A percentile compares a stretch with the other conserved stretches of the same genome.
Evolutionary conservation across 768 basidiomycete species (phyloP).

Genomic region (Suillus alpinus): DNA sequence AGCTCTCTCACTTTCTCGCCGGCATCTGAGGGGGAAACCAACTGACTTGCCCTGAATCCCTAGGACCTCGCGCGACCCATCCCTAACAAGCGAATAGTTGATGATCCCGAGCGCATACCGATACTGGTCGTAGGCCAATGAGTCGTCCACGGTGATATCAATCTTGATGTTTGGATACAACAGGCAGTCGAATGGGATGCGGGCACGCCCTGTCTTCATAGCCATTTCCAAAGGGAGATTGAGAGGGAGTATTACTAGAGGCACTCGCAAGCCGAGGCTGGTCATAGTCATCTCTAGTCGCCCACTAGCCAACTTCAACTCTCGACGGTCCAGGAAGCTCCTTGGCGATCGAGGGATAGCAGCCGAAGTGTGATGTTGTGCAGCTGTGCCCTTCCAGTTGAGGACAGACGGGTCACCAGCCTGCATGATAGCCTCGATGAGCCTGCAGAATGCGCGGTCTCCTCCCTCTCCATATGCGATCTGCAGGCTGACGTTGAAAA

Average conservation of each 20-base stretch:
- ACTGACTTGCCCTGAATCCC: background rate
- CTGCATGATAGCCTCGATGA: constrained; percentile 6
- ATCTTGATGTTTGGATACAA: background rate
- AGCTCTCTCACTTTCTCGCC: background rate
- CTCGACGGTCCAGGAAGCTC: background rate
- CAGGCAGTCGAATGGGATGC: background rate
- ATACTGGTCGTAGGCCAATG: background rate
- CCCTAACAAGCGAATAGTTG: background rate
- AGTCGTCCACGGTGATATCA: background rate
- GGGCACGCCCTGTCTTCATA: background rate
- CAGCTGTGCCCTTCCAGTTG: constrained; percentile 4
- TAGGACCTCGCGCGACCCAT: background rate
- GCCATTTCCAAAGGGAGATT: background rate
- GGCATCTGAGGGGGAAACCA: background rate
- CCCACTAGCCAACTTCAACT: background rate
- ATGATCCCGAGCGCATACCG: background rate
- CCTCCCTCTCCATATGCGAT: constrained; percentile 18
- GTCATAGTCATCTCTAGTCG: background rate
- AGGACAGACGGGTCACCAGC: background rate
- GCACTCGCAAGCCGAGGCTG: background rate
- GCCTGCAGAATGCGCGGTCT: constrained; percentile 8
- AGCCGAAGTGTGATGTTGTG: background rate
- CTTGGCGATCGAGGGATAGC: background rate
- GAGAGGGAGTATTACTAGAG: background rate
- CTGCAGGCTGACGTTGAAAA: constrained; percentile 13